Evolutionary conservation across 768 basidiomycete species (phyloP).

Genomic region (Dictyophora rubrovolvata): DNA sequence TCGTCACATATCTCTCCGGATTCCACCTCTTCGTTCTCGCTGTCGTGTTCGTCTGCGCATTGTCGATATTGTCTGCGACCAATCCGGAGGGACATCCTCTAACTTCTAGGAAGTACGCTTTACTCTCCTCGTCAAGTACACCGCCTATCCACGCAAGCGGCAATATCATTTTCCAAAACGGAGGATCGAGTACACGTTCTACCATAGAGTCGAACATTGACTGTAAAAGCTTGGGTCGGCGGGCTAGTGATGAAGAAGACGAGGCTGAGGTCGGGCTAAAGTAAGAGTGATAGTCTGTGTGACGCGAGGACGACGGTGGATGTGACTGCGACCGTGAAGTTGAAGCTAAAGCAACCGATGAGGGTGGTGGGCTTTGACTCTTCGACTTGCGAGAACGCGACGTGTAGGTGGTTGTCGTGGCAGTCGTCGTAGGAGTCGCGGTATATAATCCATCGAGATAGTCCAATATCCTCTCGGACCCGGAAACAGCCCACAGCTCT

Average conservation of each 20-base stretch:
- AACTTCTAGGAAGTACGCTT: conserved; percentile 33
- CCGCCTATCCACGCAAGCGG: conserved; percentile 47
- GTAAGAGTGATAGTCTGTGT: too few relatives aligned
- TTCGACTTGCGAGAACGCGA: too few relatives aligned
- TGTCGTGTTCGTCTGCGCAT: background rate
- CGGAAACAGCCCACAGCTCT: conserved; percentile 39
- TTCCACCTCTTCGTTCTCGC: background rate
- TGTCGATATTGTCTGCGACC: background rate
- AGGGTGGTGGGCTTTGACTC: too few relatives aligned
- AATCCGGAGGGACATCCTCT: background rate
- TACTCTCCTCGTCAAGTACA: conserved; percentile 44
- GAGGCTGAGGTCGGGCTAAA: too few relatives aligned
- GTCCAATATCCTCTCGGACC: conserved; percentile 54
- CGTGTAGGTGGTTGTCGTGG: too few relatives aligned
- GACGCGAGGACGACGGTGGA: too few relatives aligned
- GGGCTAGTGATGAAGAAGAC: conserved; percentile 25
- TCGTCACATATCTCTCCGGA: background rate
- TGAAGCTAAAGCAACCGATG: too few relatives aligned
- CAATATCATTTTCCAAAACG: conserved; percentile 60
- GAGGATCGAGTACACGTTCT: conserved; percentile 56
- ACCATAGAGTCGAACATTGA: conserved; percentile 62
- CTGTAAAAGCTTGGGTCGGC: conserved; percentile 59
- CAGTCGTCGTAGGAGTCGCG: too few relatives aligned
- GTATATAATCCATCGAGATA: conserved; percentile 55
- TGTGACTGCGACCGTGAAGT: too few relatives aligned